Conservation (phyloP, 2,329 filamentous ascomycete genomes). For the Calonectria fujianensis region DNA sequence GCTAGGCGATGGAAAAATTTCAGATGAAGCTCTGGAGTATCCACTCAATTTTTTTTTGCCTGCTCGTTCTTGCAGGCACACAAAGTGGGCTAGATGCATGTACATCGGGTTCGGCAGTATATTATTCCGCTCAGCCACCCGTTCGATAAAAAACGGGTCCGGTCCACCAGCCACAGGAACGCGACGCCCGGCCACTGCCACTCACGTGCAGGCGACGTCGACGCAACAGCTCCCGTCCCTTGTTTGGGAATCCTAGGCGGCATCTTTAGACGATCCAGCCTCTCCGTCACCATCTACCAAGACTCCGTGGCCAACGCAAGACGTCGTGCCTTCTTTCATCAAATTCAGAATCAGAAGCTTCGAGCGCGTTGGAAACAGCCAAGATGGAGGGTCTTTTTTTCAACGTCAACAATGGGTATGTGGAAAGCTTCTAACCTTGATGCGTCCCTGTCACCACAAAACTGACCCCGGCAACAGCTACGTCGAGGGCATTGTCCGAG, state of each 20-base stretch:
- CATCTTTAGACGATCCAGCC: constrained; percentile 50
- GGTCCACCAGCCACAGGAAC: constrained; percentile 16
- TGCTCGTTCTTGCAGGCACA: constrained; percentile 50
- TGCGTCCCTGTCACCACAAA: constrained; percentile 49
- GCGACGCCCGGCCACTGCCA: constrained; percentile 42
- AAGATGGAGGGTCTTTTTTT: constrained; percentile 94
- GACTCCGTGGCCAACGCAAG: constrained; percentile 38
- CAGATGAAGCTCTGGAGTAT: constrained; percentile 60
- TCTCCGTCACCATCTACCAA: constrained; percentile 42
- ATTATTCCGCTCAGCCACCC: constrained; percentile 47
- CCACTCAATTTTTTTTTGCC: constrained; percentile 64
- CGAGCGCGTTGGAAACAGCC: constrained; percentile 37
- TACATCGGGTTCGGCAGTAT: constrained; percentile 52
- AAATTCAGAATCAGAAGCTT: constrained; percentile 29
- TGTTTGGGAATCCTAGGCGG: constrained; percentile 53
- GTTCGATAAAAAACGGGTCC: constrained; percentile 8
- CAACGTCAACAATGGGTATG: constrained; percentile 94
- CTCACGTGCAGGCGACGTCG: constrained; percentile 55
- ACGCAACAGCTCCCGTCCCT: constrained; percentile 47
- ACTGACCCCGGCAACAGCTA: constrained; percentile 76
- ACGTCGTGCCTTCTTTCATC: constrained; percentile 31
- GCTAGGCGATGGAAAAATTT: constrained; percentile 65
- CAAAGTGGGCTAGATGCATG: constrained; percentile 54
- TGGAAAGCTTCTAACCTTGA: constrained; percentile 41
- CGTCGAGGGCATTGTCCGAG: constrained; percentile 97